Evolutionary conservation across 164 flowering plant genomes (phyloP).

Genomic region (Pachysandra terminalis): DNA sequence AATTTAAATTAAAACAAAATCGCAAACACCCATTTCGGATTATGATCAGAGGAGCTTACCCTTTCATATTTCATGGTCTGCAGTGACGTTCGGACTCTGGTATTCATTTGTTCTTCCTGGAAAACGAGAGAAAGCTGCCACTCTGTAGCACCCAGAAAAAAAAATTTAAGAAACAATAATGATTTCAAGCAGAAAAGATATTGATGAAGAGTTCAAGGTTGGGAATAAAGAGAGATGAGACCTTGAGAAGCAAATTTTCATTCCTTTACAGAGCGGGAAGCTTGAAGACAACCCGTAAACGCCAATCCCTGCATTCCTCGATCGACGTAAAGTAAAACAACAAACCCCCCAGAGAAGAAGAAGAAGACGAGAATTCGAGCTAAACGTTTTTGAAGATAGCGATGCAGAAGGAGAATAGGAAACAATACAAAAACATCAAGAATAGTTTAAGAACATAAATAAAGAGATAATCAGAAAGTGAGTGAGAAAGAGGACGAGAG

Average conservation of each 20-base stretch:
- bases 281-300: slow-evolving; percentile 22
- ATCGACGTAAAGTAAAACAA: slow-evolving; percentile 17
- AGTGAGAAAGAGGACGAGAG: neutral
- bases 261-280: slow-evolving; percentile 27
- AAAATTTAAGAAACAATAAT: no score
- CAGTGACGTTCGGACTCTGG: slow-evolving; percentile 38
- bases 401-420: slow-evolving; percentile 4
- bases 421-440: neutral
- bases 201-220: slow-evolving; percentile 1
- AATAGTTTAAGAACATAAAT: neutral
- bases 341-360: slow-evolving; percentile 10
- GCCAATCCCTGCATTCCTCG: slow-evolving; percentile 20
- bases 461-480: neutral
- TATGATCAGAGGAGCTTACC: slow-evolving; percentile 28
- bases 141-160: neutral
- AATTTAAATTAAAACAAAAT: slow-evolving; percentile 6
- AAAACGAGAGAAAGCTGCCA: slow-evolving; percentile 10
- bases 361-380: slow-evolving; percentile 14
- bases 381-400: slow-evolving; percentile 9
- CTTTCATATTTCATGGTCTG: slow-evolving; percentile 45
- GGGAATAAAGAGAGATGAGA: slow-evolving; percentile 11
- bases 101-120: slow-evolving; percentile 40
- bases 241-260: slow-evolving; percentile 12
- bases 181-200: no score
- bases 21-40: slow-evolving; percentile 13